Conservation (phyloP, 225 moss, liverwort and hornwort genomes). For the Rhytidiadelphus loreus region DNA sequence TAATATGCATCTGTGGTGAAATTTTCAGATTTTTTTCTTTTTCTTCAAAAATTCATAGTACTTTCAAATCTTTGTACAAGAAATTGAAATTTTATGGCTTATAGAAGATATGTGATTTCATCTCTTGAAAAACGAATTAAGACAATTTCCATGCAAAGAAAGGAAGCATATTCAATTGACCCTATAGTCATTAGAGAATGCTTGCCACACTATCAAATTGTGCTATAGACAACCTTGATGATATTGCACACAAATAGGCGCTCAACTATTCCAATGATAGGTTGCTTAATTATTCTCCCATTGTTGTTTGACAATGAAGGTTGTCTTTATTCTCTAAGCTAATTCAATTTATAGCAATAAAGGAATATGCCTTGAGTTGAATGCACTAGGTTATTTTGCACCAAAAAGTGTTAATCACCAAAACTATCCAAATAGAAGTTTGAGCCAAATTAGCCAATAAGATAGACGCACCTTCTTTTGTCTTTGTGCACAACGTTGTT, state of each 20-base stretch:
- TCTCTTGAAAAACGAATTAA: background rate
- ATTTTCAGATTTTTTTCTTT: background rate
- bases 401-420: background rate
- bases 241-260: background rate
- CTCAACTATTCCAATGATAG: background rate
- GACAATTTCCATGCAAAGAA: background rate
- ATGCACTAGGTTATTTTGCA: background rate
- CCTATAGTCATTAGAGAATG: background rate
- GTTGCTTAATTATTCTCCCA: background rate
- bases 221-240: background rate
- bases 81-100: background rate
- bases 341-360: background rate
- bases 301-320: background rate
- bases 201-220: rapidly evolving
- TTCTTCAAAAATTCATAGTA: rapidly evolving
- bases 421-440: rapidly evolving
- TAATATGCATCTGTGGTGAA: background rate
- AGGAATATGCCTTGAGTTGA: background rate
- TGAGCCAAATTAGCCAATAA: background rate
- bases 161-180: background rate
- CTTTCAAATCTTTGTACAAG: background rate
- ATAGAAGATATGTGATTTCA: background rate
- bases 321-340: background rate
- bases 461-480: background rate
- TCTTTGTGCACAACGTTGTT: rapidly evolving